Evolutionary conservation across 1,284 basidiomycete species (phyloP).

Genomic region (Trametes sp.): DNA sequence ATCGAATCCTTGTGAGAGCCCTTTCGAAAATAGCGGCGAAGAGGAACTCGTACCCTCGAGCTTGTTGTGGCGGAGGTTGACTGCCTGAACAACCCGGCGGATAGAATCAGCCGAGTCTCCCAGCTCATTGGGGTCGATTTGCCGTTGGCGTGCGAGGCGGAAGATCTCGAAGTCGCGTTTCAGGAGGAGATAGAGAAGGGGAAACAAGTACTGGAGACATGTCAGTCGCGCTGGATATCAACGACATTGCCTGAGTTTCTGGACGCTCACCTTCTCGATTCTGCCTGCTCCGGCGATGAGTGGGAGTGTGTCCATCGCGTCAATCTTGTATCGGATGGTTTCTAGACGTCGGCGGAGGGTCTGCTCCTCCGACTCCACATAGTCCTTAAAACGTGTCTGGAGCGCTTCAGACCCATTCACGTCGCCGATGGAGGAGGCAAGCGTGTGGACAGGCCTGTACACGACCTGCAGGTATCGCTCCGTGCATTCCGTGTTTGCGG

Average conservation of each 20-base stretch:
- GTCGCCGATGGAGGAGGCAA: conserved; percentile 4
- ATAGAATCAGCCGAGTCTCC: not conserved
- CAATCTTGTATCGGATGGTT: conserved; percentile 36
- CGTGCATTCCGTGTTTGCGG: conserved; percentile 11
- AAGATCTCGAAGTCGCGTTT: conserved; percentile 15
- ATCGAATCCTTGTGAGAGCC: not conserved
- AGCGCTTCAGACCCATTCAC: not conserved
- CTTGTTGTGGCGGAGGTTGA: not conserved
- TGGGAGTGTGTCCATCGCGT: conserved; percentile 32
- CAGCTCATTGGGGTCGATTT: not conserved
- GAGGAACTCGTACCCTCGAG: not conserved
- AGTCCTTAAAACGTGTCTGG: conserved; percentile 27
- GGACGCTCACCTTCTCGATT: conserved; percentile 31
- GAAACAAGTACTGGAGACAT: conserved; percentile 40
- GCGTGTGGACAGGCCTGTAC: conserved; percentile 18
- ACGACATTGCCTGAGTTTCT: not conserved
- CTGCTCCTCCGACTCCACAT: conserved; percentile 33
- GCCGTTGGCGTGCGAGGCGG: not conserved
- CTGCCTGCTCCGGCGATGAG: conserved; percentile 31
- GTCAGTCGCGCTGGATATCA: not conserved
- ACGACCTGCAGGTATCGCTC: conserved; percentile 33
- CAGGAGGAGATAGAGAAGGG: conserved; percentile 23
- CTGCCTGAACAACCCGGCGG: not conserved
- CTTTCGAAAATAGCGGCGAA: too few species aligned
- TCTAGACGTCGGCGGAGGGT: conserved; percentile 30